Percentiles rank a stretch among this genome's conserved stretches.
Evolutionary conservation across 2,329 filamentous ascomycete genomes (phyloP).

Genomic region (Cladorrhinum sp.): DNA sequence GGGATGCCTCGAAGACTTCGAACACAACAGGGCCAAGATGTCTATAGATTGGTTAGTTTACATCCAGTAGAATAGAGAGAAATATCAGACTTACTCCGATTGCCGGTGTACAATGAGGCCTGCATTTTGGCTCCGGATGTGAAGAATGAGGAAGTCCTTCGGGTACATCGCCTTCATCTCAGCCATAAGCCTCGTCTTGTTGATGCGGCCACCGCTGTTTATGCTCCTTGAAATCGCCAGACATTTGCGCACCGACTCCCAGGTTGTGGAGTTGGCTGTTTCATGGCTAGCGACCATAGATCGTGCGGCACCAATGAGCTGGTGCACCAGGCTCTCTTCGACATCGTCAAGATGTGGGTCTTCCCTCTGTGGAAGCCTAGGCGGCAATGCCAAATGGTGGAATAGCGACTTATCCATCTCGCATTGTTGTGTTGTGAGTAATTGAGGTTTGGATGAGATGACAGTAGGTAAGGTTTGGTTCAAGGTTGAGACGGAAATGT

Average conservation of each 20-base stretch:
- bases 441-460: slow-evolving; percentile 1
- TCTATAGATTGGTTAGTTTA: not conserved
- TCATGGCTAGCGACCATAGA: not conserved
- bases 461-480: not conserved
- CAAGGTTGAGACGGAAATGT: no score
- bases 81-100: slow-evolving; percentile 2
- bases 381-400: slow-evolving; percentile 17
- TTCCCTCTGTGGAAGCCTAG: slow-evolving; percentile 12
- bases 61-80: not conserved
- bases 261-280: not conserved
- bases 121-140: slow-evolving; percentile 21
- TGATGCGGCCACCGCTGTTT: slow-evolving; percentile 8
- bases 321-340: slow-evolving; percentile 5
- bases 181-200: slow-evolving; percentile 11
- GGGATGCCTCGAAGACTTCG: slow-evolving; percentile 61
- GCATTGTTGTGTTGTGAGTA: not conserved
- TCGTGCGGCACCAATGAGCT: not conserved
- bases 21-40: slow-evolving; percentile 32
- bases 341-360: slow-evolving; percentile 11
- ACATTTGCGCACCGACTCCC: slow-evolving; percentile 10
- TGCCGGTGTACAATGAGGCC: slow-evolving; percentile 15
- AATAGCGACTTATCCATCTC: slow-evolving; percentile 13
- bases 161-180: slow-evolving; percentile 5
- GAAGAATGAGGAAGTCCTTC: slow-evolving; percentile 6
- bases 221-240: slow-evolving; percentile 10